Conservation (phyloP, 2,329 filamentous ascomycete species). For the Xylariomycetidae sp. region DNA sequence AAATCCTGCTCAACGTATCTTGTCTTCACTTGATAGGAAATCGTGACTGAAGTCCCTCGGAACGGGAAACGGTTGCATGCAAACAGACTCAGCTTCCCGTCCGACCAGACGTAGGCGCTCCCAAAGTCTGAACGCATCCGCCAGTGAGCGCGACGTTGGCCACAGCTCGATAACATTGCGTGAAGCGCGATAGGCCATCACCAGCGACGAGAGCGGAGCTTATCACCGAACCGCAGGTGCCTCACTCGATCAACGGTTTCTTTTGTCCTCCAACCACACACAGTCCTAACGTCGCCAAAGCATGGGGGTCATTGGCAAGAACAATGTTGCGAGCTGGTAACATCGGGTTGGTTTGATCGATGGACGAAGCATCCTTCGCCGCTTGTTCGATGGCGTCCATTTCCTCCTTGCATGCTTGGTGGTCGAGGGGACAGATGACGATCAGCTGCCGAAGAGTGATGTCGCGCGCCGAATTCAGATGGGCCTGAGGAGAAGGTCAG, state of each 20-base stretch:
- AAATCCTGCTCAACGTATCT: too few relatives aligned
- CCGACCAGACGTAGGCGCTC: too few relatives aligned
- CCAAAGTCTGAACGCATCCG: too few relatives aligned
- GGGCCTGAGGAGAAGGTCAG: constrained; percentile 53
- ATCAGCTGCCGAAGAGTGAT: constrained; percentile 87
- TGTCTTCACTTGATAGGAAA: too few relatives aligned
- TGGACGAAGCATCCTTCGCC: constrained; percentile 82
- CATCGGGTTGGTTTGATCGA: constrained; percentile 88
- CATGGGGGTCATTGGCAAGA: constrained; percentile 65
- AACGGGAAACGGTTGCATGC: too few relatives aligned
- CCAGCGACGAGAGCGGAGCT: too few relatives aligned
- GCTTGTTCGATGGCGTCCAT: constrained; percentile 98
- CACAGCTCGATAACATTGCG: too few relatives aligned
- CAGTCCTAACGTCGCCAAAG: constrained; percentile 55
- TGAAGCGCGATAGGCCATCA: too few relatives aligned
- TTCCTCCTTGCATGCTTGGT: constrained; percentile 93
- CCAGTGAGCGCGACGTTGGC: too few relatives aligned
- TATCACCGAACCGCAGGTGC: too few relatives aligned
- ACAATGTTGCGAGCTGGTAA: constrained; percentile 82
- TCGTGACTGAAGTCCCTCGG: too few relatives aligned
- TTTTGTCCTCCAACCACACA: constrained; percentile 59
- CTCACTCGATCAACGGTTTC: constrained; percentile 59
- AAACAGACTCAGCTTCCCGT: too few relatives aligned
- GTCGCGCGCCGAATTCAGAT: constrained; percentile 80
- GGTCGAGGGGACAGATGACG: constrained; percentile 91